Conservation (phyloP, 2,329 filamentous ascomycete genomes). For the Phialemoniopsis sp. region DNA sequence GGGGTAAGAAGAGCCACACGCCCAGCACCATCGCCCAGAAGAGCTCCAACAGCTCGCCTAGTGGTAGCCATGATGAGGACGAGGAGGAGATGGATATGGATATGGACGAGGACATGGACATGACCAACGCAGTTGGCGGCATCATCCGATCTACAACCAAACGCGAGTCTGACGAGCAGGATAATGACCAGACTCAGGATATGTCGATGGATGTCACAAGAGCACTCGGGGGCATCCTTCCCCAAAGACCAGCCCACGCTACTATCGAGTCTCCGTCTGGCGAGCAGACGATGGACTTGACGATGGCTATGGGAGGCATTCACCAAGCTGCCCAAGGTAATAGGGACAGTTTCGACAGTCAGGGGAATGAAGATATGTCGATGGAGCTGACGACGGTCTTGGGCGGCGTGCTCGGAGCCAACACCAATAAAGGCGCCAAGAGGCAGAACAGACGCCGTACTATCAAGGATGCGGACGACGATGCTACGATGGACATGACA, state of each 20-base stretch:
- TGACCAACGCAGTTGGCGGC: conserved; percentile 42
- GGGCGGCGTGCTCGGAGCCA: conserved; percentile 42
- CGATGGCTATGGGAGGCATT: conserved; percentile 73
- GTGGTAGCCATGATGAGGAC: conserved; percentile 35
- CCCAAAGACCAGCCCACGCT: conserved; percentile 26
- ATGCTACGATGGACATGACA: conserved; percentile 32
- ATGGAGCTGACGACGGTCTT: conserved; percentile 73
- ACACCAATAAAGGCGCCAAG: conserved; percentile 6
- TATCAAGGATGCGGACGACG: conserved; percentile 18
- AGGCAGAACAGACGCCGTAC: conserved; percentile 14
- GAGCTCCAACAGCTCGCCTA: background rate
- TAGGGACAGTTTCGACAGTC: conserved; percentile 12
- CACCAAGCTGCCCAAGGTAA: conserved; percentile 15
- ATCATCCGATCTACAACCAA: conserved; percentile 23
- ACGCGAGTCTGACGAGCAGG: conserved; percentile 16
- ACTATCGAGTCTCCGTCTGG: conserved; percentile 27
- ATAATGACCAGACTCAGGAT: conserved; percentile 54
- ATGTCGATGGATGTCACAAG: conserved; percentile 95
- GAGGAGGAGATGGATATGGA: conserved; percentile 49
- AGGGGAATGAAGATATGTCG: conserved; percentile 65
- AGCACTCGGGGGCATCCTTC: conserved; percentile 74
- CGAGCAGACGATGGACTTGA: conserved; percentile 82
- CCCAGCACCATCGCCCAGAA: conserved; percentile 19
- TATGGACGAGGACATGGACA: conserved; percentile 48
- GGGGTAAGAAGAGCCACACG: conserved; percentile 53